Percentiles rank a stretch among this genome's conserved stretches.
Conservation (phyloP, 1,139 yeast genomes). For the Zygosaccharomyces pseudobailii region DNA sequence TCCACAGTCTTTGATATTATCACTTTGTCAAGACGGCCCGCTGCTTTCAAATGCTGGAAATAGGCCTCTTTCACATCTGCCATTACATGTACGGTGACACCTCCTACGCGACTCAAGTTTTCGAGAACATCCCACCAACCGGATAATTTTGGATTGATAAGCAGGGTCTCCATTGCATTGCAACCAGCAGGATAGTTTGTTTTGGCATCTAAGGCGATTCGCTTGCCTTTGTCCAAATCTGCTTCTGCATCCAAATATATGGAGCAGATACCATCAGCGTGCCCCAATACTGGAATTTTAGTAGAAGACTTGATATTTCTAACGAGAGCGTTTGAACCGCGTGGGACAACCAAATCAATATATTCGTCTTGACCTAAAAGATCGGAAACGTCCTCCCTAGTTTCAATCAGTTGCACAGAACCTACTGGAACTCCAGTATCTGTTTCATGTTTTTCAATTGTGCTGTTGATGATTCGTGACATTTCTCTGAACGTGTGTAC, state of each 20-base stretch:
- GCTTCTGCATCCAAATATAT: constrained; percentile 75
- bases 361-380: constrained; percentile 78
- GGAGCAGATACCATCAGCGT: constrained; percentile 96
- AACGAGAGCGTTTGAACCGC: constrained; percentile 92
- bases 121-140: constrained; percentile 43
- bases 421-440: constrained; percentile 68
- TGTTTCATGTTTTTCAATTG: constrained; percentile 41
- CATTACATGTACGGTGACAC: constrained; percentile 68
- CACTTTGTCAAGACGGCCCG: constrained; percentile 29
- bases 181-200: constrained; percentile 98
- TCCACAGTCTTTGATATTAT: constrained; percentile 34
- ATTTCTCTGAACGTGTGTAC: constrained; percentile 76
- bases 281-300: constrained; percentile 95
- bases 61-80: constrained; percentile 42
- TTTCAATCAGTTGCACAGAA: constrained; percentile 80
- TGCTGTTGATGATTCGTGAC: constrained; percentile 63
- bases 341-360: constrained; percentile 92
- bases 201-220: constrained; percentile 77
- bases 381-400: constrained; percentile 85
- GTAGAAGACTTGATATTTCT: constrained; percentile 79
- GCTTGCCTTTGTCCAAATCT: constrained; percentile 68
- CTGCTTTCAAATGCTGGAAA: constrained; percentile 23
- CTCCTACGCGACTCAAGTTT: constrained; percentile 51
- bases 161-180: constrained; percentile 87
- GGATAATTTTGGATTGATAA: constrained; percentile 55